These are phyloP conservation scores for Linnemannia exigua DNA, from an alignment of 192 early-diverging fungal species.

Conservation along the genomic window DNA sequence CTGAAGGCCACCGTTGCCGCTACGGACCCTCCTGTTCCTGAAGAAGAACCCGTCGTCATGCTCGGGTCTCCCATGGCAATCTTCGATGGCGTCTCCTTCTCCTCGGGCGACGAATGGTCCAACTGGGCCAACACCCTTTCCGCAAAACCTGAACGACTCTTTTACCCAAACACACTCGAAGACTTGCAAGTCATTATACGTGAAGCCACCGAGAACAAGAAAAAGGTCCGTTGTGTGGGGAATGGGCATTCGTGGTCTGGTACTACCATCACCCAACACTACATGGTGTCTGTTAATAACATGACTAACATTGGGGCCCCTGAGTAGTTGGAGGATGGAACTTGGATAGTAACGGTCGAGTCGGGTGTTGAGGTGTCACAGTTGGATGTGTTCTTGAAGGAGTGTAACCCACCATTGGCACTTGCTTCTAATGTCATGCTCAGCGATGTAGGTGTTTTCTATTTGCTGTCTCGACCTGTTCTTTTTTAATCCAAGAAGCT, in stretches of 20 bases:
- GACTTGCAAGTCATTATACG: constrained; percentile 53
- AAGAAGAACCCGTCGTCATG: not conserved
- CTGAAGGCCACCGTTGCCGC: not conserved
- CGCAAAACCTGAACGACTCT: constrained; percentile 35
- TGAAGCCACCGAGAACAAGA: constrained; percentile 30
- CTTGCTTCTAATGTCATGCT: constrained; percentile 40
- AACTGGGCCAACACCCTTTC: constrained; percentile 46
- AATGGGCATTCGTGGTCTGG: constrained; percentile 46
- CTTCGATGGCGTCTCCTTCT: constrained; percentile 31
- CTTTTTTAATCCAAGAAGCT: too few species aligned
- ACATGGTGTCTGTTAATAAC: constrained; percentile 32
- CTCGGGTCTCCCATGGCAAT: constrained; percentile 11
- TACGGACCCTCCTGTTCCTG: not conserved
- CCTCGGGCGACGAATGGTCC: constrained; percentile 26
- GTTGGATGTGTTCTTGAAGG: constrained; percentile 32
- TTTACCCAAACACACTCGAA: constrained; percentile 40
- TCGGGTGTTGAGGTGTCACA: constrained; percentile 43
- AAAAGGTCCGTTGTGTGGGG: constrained; percentile 53
- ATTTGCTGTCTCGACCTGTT: too few species aligned
- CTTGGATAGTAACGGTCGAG: constrained; percentile 53
- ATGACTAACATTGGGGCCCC: constrained; percentile 46
- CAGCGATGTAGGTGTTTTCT: constrained; percentile 8
- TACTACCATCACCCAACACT: constrained; percentile 33
- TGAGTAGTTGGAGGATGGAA: not conserved
- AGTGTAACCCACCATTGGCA: constrained; percentile 49